phyloP scores from a whole-genome alignment of 1,139 yeast genomes.

The Saccharomycopsis hybrid region DNA sequence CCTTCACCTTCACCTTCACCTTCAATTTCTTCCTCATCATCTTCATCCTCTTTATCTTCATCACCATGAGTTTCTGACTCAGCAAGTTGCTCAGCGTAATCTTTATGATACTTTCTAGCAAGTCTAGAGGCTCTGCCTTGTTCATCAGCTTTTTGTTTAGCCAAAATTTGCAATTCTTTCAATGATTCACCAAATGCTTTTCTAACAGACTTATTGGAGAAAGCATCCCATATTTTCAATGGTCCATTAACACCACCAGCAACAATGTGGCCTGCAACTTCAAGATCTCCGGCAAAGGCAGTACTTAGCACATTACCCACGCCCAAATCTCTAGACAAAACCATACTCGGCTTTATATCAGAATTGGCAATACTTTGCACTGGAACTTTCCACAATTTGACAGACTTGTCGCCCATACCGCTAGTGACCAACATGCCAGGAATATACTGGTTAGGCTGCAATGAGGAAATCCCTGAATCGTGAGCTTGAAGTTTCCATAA shows the following conservation, averaged over 20 bases:
- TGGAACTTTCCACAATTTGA: constrained; percentile 78
- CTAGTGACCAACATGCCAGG: constrained; percentile 79
- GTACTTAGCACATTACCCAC: constrained; percentile 87
- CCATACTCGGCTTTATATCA: constrained; percentile 71
- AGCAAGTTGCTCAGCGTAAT: constrained; percentile 48
- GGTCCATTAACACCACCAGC: constrained; percentile 86
- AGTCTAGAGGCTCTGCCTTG: constrained; percentile 63
- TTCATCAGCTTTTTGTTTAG: constrained; percentile 49
- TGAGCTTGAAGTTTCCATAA: constrained; percentile 97
- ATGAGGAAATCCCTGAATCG: constrained; percentile 84
- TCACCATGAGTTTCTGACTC: constrained; percentile 54
- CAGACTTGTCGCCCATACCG: constrained; percentile 83
- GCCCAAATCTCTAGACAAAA: constrained; percentile 85
- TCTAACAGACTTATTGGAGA: constrained; percentile 76
- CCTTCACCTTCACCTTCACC: constrained; percentile 48
- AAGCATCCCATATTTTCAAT: constrained; percentile 88
- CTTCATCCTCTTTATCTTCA: constrained; percentile 54
- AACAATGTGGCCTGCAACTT: constrained; percentile 75
- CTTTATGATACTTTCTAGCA: constrained; percentile 56
- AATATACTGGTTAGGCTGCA: constrained; percentile 60
- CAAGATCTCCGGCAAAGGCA: constrained; percentile 81
- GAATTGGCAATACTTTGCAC: constrained; percentile 22
- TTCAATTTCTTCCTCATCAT: constrained; percentile 41
- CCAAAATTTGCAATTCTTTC: constrained; percentile 44
- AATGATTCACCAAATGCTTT: constrained; percentile 57